A percentile compares a stretch with the other conserved stretches of the same genome.
Evolutionary conservation across 495 filamentous ascomycete genomes (phyloP).

Genomic region (Penicillium lagena): DNA sequence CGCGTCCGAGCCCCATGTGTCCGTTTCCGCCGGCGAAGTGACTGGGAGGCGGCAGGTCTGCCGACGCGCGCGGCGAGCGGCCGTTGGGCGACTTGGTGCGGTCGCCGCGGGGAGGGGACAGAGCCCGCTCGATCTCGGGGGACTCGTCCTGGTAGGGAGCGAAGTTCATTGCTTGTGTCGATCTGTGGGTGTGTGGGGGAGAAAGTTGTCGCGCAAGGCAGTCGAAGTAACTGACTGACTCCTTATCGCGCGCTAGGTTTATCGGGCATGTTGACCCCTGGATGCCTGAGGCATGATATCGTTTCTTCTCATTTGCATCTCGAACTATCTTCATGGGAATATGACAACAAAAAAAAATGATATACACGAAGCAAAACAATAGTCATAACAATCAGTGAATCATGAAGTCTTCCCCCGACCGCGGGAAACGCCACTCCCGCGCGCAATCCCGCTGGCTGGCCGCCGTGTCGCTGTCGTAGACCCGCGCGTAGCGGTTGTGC

Average conservation of each 20-base stretch:
- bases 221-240: neutral
- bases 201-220: neutral
- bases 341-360: neutral
- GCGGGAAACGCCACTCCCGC: slow-evolving; percentile 37
- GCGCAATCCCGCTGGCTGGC: slow-evolving; percentile 43
- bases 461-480: slow-evolving; percentile 36
- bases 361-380: neutral
- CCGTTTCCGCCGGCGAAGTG: slow-evolving; percentile 31
- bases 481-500: slow-evolving; percentile 23
- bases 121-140: slow-evolving; percentile 66
- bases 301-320: neutral
- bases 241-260: neutral
- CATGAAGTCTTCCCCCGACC: slow-evolving; percentile 27
- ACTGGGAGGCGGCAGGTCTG: slow-evolving; percentile 35
- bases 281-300: no score
- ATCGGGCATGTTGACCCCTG: no score
- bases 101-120: slow-evolving; percentile 56
- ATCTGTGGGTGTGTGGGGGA: neutral
- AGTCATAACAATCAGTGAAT: neutral
- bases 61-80: slow-evolving; percentile 32
- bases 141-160: slow-evolving; percentile 90
- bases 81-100: slow-evolving; percentile 44
- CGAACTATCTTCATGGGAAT: neutral
- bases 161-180: slow-evolving; percentile 65
- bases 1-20: slow-evolving; percentile 29